Evolutionary conservation across 345 rosid species (phyloP).

Genomic region (Microthlaspi erraticum): DNA sequence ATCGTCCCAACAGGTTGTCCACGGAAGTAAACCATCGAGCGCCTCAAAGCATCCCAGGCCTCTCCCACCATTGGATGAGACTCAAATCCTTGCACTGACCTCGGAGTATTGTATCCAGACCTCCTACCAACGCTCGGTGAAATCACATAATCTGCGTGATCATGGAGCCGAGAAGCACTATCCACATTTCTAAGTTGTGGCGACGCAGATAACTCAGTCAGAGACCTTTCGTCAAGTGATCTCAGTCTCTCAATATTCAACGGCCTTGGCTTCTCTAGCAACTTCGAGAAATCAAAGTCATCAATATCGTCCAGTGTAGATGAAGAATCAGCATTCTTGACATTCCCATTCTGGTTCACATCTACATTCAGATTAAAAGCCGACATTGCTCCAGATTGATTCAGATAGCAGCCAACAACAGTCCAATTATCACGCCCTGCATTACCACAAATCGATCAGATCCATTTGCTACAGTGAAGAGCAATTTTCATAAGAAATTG

Average conservation of each 20-base stretch:
- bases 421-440: slow-evolving; percentile 37
- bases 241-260: slow-evolving; percentile 76
- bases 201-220: slow-evolving; percentile 57
- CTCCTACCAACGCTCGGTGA: slow-evolving; percentile 60
- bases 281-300: slow-evolving; percentile 70
- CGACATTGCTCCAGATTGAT: slow-evolving; percentile 48
- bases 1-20: slow-evolving; percentile 93
- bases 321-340: slow-evolving; percentile 43
- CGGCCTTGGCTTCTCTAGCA: slow-evolving; percentile 70
- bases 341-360: slow-evolving; percentile 47
- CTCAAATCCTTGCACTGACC: slow-evolving; percentile 53
- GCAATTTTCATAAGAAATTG: slow-evolving; percentile 10
- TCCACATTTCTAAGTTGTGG: slow-evolving; percentile 53
- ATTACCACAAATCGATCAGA: slow-evolving; percentile 25
- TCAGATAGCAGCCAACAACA: slow-evolving; percentile 25
- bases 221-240: slow-evolving; percentile 71
- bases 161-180: slow-evolving; percentile 40
- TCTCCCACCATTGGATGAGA: slow-evolving; percentile 74
- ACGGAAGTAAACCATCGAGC: slow-evolving; percentile 75
- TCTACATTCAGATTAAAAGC: slow-evolving; percentile 41
- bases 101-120: slow-evolving; percentile 74
- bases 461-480: slow-evolving; percentile 16
- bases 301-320: slow-evolving; percentile 48
- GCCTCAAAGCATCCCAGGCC: slow-evolving; percentile 87
- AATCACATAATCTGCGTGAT: slow-evolving; percentile 47